A percentile compares a stretch with the other conserved stretches of the same genome.
phyloP scores from a whole-genome alignment of 805 yeast genomes.

The Cyberlindnera misumaiensis region DNA sequence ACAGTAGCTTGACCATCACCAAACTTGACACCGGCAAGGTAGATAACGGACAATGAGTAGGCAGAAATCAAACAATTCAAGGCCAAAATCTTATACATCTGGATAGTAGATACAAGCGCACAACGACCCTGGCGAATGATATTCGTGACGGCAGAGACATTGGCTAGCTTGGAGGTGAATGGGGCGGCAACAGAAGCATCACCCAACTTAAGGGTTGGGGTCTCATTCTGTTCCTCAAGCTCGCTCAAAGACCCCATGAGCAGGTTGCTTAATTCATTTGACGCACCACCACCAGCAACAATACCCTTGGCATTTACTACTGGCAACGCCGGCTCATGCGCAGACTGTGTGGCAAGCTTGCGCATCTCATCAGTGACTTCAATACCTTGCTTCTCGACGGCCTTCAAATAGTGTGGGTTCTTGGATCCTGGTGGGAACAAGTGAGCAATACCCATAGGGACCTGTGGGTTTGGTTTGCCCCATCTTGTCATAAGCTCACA shows the following conservation, averaged over 20 bases:
- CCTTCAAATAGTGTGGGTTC: constrained; percentile 82
- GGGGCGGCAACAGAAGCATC: constrained; percentile 99
- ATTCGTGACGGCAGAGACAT: constrained; percentile 87
- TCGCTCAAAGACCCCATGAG: constrained; percentile 50
- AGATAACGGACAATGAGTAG: constrained; percentile 87
- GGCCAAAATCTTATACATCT: constrained; percentile 97
- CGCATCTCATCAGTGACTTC: constrained; percentile 69
- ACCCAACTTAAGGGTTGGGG: constrained; percentile 90
- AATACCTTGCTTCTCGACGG: constrained; percentile 80
- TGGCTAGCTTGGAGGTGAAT: constrained; percentile 88
- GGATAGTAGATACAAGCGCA: constrained; percentile 94
- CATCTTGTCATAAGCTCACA: constrained; percentile 70
- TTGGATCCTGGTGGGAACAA: constrained; percentile 91
- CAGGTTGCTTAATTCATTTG: constrained; percentile 53
- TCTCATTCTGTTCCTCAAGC: constrained; percentile 64
- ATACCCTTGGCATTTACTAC: constrained; percentile 26
- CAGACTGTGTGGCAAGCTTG: constrained; percentile 48
- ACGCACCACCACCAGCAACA: constrained; percentile 28
- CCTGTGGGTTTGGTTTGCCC: constrained; percentile 79
- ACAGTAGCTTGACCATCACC: constrained; percentile 98
- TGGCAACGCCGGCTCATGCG: constrained; percentile 24
- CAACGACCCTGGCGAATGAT: constrained; percentile 97
- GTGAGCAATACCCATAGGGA: constrained; percentile 85
- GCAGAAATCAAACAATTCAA: constrained; percentile 96
- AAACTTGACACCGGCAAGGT: constrained; percentile 94